Evolutionary conservation across 495 filamentous ascomycete genomes (phyloP).

Genomic region (Aspergillus egyptiacus): DNA sequence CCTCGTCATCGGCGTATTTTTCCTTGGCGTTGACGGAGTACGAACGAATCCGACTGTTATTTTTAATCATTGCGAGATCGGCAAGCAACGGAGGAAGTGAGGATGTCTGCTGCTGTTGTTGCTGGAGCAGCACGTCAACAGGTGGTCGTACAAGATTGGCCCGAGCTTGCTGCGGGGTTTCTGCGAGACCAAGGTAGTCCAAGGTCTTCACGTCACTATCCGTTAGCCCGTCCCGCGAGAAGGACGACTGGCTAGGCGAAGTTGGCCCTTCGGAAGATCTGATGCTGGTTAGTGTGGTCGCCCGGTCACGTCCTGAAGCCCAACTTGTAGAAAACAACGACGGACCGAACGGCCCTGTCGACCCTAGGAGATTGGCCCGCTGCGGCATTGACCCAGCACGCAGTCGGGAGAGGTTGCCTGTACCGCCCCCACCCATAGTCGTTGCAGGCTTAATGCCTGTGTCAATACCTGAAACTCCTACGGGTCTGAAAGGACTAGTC

Average conservation of each 20-base stretch:
- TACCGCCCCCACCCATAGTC: conserved; percentile 43
- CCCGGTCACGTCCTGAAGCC: conserved; percentile 66
- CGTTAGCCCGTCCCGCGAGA: conserved; percentile 77
- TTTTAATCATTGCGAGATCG: conserved; percentile 70
- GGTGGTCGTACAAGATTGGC: conserved; percentile 59
- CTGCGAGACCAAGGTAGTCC: conserved; percentile 91
- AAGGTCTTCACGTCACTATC: conserved; percentile 91
- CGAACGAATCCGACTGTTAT: conserved; percentile 82
- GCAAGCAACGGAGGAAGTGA: conserved; percentile 67
- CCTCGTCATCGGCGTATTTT: conserved; percentile 91
- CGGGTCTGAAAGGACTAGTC: conserved; percentile 81
- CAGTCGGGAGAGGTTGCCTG: conserved; percentile 76
- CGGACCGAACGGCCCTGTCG: conserved; percentile 73
- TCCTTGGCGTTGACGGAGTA: conserved; percentile 99
- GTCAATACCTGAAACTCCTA: conserved; percentile 67
- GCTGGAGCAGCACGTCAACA: conserved; percentile 40
- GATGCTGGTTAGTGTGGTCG: conserved; percentile 81
- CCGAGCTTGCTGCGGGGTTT: conserved; percentile 79
- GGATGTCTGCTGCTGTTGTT: conserved; percentile 51
- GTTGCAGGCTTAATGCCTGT: conserved; percentile 43
- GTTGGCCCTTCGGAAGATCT: conserved; percentile 80
- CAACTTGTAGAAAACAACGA: conserved; percentile 87
- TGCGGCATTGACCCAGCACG: conserved; percentile 96
- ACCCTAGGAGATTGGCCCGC: conserved; percentile 57
- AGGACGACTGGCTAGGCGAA: conserved; percentile 84